Conservation (phyloP, 2,329 filamentous ascomycete genomes). For the Blastomyces gilchristii region DNA sequence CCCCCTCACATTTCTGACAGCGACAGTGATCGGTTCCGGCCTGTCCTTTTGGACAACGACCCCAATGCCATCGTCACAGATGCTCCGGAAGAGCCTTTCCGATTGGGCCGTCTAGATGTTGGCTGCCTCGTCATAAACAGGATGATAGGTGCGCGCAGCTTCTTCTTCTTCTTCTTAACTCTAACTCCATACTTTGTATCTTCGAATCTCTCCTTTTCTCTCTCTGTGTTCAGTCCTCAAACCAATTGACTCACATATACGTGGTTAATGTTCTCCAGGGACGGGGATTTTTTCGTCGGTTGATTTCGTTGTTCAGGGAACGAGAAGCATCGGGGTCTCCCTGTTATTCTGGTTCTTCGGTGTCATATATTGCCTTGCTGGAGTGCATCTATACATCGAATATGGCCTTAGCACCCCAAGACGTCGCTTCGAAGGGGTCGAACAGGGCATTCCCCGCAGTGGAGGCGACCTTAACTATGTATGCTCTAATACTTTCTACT, state of each 20-base stretch:
- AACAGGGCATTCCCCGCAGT: slow-evolving; percentile 13
- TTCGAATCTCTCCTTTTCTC: background rate
- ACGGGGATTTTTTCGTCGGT: slow-evolving; percentile 16
- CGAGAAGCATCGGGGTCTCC: slow-evolving; percentile 14
- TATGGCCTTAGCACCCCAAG: slow-evolving; percentile 15
- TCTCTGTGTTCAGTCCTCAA: background rate
- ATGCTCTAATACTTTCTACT: background rate
- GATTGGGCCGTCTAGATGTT: slow-evolving; percentile 13
- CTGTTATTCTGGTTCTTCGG: slow-evolving; percentile 17
- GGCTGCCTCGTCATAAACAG: slow-evolving; percentile 15
- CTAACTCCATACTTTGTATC: background rate
- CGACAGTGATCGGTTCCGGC: slow-evolving; percentile 2
- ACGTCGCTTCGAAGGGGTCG: slow-evolving; percentile 4
- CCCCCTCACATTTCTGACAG: slow-evolving; percentile 8
- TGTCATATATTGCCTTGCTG: slow-evolving; percentile 13
- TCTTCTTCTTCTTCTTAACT: background rate
- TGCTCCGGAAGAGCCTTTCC: slow-evolving; percentile 12
- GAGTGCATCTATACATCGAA: slow-evolving; percentile 15
- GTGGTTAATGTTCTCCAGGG: slow-evolving; percentile 6
- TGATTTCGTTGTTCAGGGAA: slow-evolving; percentile 12
- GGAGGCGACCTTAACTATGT: slow-evolving; percentile 18
- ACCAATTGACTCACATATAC: background rate
- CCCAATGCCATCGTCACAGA: slow-evolving; percentile 10
- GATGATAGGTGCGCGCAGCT: slow-evolving; percentile 13
- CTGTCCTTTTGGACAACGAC: background rate